Evolutionary conservation across 2,329 filamentous ascomycete genomes (phyloP).

Genomic region (Aspergillus sp.): DNA sequence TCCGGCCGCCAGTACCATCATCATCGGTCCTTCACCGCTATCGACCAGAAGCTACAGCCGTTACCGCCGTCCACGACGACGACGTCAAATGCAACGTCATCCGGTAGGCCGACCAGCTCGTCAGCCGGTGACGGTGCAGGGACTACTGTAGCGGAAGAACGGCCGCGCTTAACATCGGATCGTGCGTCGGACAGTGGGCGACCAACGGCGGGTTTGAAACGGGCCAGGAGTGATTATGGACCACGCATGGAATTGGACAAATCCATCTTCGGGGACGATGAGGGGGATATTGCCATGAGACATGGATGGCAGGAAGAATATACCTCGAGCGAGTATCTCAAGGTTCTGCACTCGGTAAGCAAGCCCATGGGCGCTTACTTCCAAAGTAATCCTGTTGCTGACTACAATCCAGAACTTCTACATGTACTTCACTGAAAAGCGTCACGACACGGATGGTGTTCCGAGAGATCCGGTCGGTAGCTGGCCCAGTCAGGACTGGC

Average conservation of each 20-base stretch:
- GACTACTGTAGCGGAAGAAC: constrained; percentile 10
- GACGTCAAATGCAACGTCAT: not conserved
- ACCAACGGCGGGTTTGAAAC: constrained; percentile 34
- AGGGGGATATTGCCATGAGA: constrained; percentile 53
- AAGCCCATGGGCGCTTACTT: not conserved
- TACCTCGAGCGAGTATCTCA: constrained; percentile 80
- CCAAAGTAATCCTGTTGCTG: too few species aligned
- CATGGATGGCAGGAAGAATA: constrained; percentile 93
- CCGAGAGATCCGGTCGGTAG: constrained; percentile 54
- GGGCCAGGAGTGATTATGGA: constrained; percentile 48
- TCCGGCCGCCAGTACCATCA: constrained; percentile 12
- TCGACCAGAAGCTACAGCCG: constrained; percentile 20
- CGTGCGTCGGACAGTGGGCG: constrained; percentile 25
- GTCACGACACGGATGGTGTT: constrained; percentile 88
- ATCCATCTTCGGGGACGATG: constrained; percentile 27
- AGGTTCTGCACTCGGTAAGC: constrained; percentile 69
- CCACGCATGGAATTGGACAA: constrained; percentile 30
- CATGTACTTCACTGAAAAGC: constrained; percentile 99
- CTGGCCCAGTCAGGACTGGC: constrained; percentile 76
- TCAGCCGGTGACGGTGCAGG: constrained; percentile 22
- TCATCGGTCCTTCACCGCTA: constrained; percentile 27
- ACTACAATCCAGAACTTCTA: constrained; percentile 68
- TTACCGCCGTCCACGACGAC: constrained; percentile 5
- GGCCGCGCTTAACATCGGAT: constrained; percentile 20
- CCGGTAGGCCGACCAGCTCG: constrained; percentile 24